These are phyloP conservation scores for Haplosporangium sp. DNA, from an alignment of 371 early-diverging fungal genomes.

Conservation along the genomic window DNA sequence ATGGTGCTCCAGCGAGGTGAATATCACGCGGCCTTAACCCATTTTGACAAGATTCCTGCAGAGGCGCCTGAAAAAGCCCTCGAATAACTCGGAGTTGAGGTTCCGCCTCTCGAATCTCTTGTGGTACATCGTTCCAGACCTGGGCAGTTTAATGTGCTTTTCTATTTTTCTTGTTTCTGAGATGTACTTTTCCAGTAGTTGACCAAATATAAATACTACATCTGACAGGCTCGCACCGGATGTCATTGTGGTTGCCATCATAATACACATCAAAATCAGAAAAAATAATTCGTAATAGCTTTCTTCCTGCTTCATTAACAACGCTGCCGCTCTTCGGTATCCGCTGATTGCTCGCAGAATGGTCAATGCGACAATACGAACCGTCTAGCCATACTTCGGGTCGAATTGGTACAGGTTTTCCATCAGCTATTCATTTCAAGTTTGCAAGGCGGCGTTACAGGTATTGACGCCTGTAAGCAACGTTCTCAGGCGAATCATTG, in stretches of 20 bases:
- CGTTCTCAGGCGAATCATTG: slow-evolving; percentile 1
- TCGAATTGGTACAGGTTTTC: neutral
- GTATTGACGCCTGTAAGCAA: slow-evolving; percentile 3
- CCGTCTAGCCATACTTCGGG: slow-evolving; percentile 13
- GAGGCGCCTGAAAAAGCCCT: no score
- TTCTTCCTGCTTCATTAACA: neutral
- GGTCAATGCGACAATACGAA: slow-evolving; percentile 17
- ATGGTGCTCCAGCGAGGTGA: no score
- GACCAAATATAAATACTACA: neutral
- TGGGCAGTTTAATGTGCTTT: no score
- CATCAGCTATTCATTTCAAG: neutral
- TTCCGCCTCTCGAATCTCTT: no score
- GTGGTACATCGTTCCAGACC: no score
- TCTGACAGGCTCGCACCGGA: neutral
- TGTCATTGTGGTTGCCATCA: neutral
- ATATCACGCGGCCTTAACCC: no score
- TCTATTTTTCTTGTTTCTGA: no score
- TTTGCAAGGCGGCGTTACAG: neutral
- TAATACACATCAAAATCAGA: neutral
- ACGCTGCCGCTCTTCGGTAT: neutral
- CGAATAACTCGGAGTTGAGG: no score
- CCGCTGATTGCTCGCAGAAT: slow-evolving; percentile 3
- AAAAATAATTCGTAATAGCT: neutral
- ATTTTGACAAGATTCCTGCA: no score
- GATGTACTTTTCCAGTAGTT: no score